phyloP scores from a whole-genome alignment of 208 protist species.

The Acanthamoeba healyi region DNA sequence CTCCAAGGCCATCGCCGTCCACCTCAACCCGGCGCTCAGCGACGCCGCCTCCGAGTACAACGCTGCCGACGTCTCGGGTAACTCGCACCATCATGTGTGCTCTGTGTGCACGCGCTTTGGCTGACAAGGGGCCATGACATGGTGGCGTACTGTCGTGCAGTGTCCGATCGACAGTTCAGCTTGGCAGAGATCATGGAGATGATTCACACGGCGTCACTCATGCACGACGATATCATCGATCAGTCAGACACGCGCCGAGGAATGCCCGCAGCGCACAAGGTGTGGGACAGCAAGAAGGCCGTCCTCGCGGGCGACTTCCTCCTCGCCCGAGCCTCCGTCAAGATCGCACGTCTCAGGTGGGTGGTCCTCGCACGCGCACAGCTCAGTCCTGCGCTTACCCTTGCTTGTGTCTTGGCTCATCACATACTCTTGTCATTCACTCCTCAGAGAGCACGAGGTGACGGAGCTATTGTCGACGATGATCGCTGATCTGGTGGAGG shows the following conservation, averaged over 20 bases:
- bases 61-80: constrained; percentile 4
- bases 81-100: background rate
- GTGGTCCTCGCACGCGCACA: background rate
- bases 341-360: constrained; percentile 70
- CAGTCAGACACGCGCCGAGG: constrained; percentile 93
- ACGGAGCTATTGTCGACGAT: constrained; percentile 94
- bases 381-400: too few species aligned
- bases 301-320: constrained; percentile 96
- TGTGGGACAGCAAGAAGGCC: constrained; percentile 93
- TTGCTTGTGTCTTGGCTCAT: too few species aligned
- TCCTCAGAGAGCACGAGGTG: constrained; percentile 88
- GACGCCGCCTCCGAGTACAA: background rate
- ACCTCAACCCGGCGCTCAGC: background rate
- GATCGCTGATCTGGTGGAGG: constrained; percentile 94
- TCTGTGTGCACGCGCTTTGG: background rate
- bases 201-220: constrained; percentile 96
- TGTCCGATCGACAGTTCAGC: constrained; percentile 73
- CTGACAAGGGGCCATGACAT: background rate
- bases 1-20: constrained; percentile 62
- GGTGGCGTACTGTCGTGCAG: background rate
- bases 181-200: constrained; percentile 96
- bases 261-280: constrained; percentile 90
- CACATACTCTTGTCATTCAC: background rate
- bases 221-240: constrained; percentile 98
- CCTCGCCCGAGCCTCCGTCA: constrained; percentile 89